These are phyloP conservation scores for Phytophthora sp. DNA, from an alignment of 352 stramenopile genomes.

Conservation along the genomic window DNA sequence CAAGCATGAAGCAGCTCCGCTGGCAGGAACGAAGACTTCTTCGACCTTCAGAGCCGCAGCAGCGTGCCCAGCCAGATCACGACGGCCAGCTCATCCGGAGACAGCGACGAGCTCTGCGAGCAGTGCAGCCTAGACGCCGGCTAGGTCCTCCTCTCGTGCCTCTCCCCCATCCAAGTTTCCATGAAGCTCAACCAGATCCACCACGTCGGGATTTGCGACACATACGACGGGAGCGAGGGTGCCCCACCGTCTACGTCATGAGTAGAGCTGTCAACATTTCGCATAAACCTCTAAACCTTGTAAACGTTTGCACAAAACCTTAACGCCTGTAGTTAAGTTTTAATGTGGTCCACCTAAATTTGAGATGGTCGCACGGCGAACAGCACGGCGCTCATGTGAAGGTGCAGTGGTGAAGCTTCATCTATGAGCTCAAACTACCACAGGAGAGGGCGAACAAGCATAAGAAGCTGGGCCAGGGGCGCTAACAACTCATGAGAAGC, in stretches of 20 bases:
- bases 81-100: slow-evolving; percentile 21
- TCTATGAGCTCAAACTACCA: too few relatives aligned
- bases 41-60: slow-evolving; percentile 21
- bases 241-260: slow-evolving; percentile 62
- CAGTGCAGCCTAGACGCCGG: neutral
- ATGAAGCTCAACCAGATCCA: slow-evolving; percentile 69
- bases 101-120: slow-evolving; percentile 13
- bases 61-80: slow-evolving; percentile 22
- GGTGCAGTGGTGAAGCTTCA: too few relatives aligned
- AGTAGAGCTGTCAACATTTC: too few relatives aligned
- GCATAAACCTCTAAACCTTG: too few relatives aligned
- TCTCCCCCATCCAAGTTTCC: slow-evolving; percentile 60
- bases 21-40: slow-evolving; percentile 6
- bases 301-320: too few relatives aligned
- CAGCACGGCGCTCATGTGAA: too few relatives aligned
- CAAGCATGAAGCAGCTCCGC: slow-evolving; percentile 11
- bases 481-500: too few relatives aligned
- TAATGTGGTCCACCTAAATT: too few relatives aligned
- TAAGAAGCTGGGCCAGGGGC: too few relatives aligned
- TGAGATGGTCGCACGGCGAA: too few relatives aligned
- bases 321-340: too few relatives aligned
- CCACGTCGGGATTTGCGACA: slow-evolving; percentile 45
- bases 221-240: slow-evolving; percentile 44
- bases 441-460: too few relatives aligned
- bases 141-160: slow-evolving; percentile 36